Base-by-base conservation (phyloP, 257 asterid genomes). In the Scutellaria minor region DNA sequence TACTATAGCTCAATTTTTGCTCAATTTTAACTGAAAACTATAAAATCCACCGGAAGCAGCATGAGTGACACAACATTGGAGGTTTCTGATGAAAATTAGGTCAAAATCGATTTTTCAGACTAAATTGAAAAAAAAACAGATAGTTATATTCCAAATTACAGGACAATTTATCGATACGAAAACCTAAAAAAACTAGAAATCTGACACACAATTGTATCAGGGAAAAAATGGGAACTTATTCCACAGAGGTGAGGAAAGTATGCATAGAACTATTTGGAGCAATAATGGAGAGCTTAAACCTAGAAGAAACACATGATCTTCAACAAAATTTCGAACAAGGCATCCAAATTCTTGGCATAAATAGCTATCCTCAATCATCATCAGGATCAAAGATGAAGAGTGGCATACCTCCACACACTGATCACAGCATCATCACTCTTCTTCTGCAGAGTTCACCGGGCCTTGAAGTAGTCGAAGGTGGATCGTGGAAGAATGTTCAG, bases 361-460 rank as follows among this genome's bases (percentile, higher is more conserved):
- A 82, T 60, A 67, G 64, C 77, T 82, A 75, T 45, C 37, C 75
- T 50, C 76, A 18, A 18, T 18, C 68, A 7, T 37, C 61, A 52
- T 67, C 50, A 12, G 62, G 13, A 58, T 56, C 74, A 11, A 13
- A 18, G 45, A 10, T 3, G 15, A 71, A 54, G 39, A 15, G 60
- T 6, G 83, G 83, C 9, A 0, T 2, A 20, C 14, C 71, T 8
- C 67, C 83, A 5, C 87, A 85, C 40, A 70, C 87, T 3, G 84
- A 80, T 70, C 85, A 80, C 60, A 66, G 68, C 71, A 58, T 85
- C 75, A 78, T 80, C 54, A 82, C 85, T 6, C 57, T 78, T 54
- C 67, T 85, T 13, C 31, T 82, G 8, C 82, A 82, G 71, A 82
- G 77, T 37, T 55, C 66, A 4, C 73, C 83, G 0, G 86, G 89